Evolutionary conservation across 257 asterid species (phyloP).

Genomic region (Solanum chiquidenum): DNA sequence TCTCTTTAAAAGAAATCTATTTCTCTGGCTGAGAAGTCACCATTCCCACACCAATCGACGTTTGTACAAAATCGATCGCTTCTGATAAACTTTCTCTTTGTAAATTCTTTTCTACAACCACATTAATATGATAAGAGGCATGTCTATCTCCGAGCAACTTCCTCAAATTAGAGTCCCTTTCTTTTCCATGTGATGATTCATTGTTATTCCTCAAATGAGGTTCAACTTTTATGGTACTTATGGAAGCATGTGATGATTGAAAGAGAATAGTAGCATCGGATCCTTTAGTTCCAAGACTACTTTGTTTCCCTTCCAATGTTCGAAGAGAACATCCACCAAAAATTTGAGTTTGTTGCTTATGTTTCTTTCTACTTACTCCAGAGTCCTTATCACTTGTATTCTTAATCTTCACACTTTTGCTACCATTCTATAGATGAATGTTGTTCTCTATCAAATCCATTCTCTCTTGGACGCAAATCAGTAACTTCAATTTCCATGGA

Average conservation of each 20-base stretch:
- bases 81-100: background rate
- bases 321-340: too few species aligned
- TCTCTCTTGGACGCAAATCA: too few species aligned
- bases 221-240: conserved; percentile 4
- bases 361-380: too few species aligned
- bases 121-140: background rate
- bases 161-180: background rate
- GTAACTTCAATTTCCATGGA: too few species aligned
- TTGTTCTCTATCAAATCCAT: too few species aligned
- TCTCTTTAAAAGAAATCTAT: conserved; percentile 7
- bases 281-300: too few species aligned
- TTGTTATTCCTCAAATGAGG: background rate
- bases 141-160: conserved; percentile 25
- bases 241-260: conserved; percentile 1
- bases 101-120: conserved; percentile 10
- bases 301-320: too few species aligned
- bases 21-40: background rate
- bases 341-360: too few species aligned
- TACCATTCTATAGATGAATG: too few species aligned
- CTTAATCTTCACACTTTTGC: too few species aligned
- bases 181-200: background rate
- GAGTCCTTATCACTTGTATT: too few species aligned
- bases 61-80: background rate
- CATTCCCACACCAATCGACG: background rate
- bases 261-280: background rate